These are phyloP conservation scores for Neoboletus subvelutipes DNA, from an alignment of 768 basidiomycete species.

Conservation along the genomic window DNA sequence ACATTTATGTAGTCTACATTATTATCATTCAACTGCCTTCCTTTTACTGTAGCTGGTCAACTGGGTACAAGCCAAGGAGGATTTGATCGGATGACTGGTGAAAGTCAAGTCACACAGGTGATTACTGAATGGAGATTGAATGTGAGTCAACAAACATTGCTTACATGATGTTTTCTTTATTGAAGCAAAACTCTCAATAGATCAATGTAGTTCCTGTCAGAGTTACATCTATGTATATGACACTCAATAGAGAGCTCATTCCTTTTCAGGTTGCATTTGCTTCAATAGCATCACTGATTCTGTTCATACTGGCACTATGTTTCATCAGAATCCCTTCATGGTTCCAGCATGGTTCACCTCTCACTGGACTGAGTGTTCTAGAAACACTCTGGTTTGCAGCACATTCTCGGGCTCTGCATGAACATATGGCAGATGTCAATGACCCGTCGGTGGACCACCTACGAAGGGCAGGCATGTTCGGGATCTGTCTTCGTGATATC, in stretches of 20 bases:
- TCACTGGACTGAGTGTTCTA: no score
- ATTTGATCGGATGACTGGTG: not conserved
- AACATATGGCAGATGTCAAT: no score
- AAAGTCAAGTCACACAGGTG: constrained; percentile 7
- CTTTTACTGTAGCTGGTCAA: constrained; percentile 13
- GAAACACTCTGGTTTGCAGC: no score
- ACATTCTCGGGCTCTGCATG: no score
- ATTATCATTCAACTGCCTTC: not conserved
- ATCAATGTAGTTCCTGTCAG: constrained; percentile 18
- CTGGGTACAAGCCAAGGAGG: constrained; percentile 6
- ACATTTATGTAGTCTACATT: not conserved
- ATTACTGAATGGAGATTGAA: constrained; percentile 12
- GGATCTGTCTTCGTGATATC: not conserved
- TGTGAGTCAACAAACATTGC: not conserved
- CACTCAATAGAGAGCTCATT: not conserved
- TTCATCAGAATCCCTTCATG: not conserved
- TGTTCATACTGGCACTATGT: not conserved
- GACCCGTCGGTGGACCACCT: not conserved
- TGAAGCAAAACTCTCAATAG: not conserved
- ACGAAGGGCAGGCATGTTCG: not conserved
- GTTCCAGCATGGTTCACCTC: no score
- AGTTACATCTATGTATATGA: not conserved
- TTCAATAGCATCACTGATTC: constrained; percentile 1
- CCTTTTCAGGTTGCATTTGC: constrained; percentile 5
- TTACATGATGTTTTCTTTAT: not conserved